Conservation (phyloP, 768 basidiomycete species). For the Cyclocybe cylindracea region DNA sequence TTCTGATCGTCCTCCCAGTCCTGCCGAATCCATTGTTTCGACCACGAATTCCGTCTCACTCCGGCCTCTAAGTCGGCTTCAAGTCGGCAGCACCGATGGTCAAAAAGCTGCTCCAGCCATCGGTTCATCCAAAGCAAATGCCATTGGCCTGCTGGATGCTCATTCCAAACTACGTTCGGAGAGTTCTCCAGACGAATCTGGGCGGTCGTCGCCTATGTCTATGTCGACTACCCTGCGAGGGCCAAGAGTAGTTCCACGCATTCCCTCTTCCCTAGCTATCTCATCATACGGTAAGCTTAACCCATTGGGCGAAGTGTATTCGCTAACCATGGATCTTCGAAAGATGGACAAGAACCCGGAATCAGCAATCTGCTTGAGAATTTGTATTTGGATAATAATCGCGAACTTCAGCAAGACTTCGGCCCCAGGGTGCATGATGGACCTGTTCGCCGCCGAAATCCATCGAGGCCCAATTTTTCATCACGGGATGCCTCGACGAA, state of each 20-base stretch:
- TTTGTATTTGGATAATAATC: constrained; percentile 83
- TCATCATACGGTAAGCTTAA: constrained; percentile 66
- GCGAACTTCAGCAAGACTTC: constrained; percentile 87
- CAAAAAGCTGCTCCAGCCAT: constrained; percentile 90
- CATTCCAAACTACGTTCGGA: constrained; percentile 69
- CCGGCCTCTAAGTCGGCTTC: constrained; percentile 59
- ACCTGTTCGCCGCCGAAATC: constrained; percentile 74
- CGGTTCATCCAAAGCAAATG: constrained; percentile 83
- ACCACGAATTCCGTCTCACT: constrained; percentile 65
- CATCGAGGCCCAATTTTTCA: constrained; percentile 66
- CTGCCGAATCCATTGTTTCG: constrained; percentile 81
- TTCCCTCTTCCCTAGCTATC: constrained; percentile 58
- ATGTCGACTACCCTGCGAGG: constrained; percentile 56
- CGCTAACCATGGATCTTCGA: constrained; percentile 2
- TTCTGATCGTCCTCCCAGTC: constrained; percentile 69
- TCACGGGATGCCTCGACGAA: constrained; percentile 62
- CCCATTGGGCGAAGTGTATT: neutral
- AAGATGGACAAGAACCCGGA: constrained; percentile 89
- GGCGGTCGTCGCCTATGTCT: constrained; percentile 75
- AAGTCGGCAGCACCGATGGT: constrained; percentile 71
- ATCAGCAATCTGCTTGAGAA: constrained; percentile 89
- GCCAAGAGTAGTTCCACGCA: constrained; percentile 40
- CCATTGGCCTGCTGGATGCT: constrained; percentile 78
- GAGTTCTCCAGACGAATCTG: constrained; percentile 71
- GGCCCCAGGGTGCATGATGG: constrained; percentile 87